Base-by-base conservation (phyloP, 1,139 yeast species). In the Candida glucosophila region DNA sequence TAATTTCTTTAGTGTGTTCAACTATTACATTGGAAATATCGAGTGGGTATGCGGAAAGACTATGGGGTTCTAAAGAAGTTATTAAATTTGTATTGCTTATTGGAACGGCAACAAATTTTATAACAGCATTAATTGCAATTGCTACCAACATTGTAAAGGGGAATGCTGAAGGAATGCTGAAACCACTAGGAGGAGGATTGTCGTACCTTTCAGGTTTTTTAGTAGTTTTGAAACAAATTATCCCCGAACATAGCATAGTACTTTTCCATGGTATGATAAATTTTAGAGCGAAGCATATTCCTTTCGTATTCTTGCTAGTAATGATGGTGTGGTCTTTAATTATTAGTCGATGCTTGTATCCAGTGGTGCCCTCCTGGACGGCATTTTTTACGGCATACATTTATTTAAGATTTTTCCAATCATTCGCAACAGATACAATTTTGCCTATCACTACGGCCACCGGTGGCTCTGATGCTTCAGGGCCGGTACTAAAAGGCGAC, bases 201-300 rank as follows among this genome's bases (percentile, higher is more conserved):
- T 75, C 85, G 1, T 57, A 83, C 32, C 64, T 80, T 35, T 61
- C 82, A 44, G 90, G 85, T 3, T 79, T 82, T 39, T 56, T 86
- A 31, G 94, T 88, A 18, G 92, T 86, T 6, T 73, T 85, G 47
- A 86, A 85, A 50, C 96, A 88, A 51, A 60, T 83, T 39, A 74
- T 82, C 16, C 96, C 96, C 5, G 96, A 88, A 47, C 93, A 85
- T 44, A 77, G 83, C 29, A 67, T 85, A 29, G 71, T 73, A 15
- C 54, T 86, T 21, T 74, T 80, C 44, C 66, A 73, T 29, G 77
- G 85, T 0, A 47, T 67, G 14, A 50, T 80, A 31, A 74, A 77
- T 39, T 66, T 79, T 34, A 68, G 94, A 37, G 74, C 77, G 29
- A 77, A 83, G 51, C 80, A 82, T 35, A 49, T 83, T 22, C 92